Evolutionary conservation across 176 grass and related monocot species (phyloP).

Genomic region (Oryza longistaminata): DNA sequence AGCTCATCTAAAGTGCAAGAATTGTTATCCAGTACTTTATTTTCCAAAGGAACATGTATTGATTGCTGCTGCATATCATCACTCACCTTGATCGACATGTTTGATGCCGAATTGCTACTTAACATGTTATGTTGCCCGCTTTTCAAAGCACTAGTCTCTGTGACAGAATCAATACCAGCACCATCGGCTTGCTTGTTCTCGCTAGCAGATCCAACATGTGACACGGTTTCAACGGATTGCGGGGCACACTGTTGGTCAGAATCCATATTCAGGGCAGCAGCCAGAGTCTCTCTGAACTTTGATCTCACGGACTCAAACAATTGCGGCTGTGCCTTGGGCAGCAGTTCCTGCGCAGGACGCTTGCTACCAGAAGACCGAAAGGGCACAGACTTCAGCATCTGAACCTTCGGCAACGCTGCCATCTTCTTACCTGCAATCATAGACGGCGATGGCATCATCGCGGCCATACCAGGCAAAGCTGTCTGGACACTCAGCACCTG

Average conservation of each 20-base stretch:
- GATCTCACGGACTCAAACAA: constrained; percentile 49
- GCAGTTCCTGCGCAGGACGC: constrained; percentile 33
- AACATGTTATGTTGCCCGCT: not conserved
- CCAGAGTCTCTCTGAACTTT: constrained; percentile 63
- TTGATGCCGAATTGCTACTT: constrained; percentile 1
- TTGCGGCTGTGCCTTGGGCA: constrained; percentile 27
- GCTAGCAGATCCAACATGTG: not conserved
- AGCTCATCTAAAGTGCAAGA: constrained; percentile 57
- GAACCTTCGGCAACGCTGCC: constrained; percentile 27
- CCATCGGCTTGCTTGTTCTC: not conserved
- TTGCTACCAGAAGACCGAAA: constrained; percentile 30
- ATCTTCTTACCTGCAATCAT: constrained; percentile 21
- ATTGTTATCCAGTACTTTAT: constrained; percentile 34
- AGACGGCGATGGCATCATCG: constrained; percentile 12
- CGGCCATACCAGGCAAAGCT: not conserved
- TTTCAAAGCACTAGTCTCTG: constrained; percentile 23
- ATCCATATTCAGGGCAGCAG: constrained; percentile 44
- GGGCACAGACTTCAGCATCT: constrained; percentile 16
- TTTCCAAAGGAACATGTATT: constrained; percentile 25
- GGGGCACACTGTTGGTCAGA: constrained; percentile 38
- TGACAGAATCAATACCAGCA: not conserved
- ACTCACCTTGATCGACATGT: not conserved
- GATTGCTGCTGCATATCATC: constrained; percentile 17
- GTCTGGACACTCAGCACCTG: constrained; percentile 32
- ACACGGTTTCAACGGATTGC: constrained; percentile 25